Evolutionary conservation across 352 stramenopile species (phyloP), one percentile per base, ranked within the genome.

Genomic region (Blastocystis sp.): DNA sequence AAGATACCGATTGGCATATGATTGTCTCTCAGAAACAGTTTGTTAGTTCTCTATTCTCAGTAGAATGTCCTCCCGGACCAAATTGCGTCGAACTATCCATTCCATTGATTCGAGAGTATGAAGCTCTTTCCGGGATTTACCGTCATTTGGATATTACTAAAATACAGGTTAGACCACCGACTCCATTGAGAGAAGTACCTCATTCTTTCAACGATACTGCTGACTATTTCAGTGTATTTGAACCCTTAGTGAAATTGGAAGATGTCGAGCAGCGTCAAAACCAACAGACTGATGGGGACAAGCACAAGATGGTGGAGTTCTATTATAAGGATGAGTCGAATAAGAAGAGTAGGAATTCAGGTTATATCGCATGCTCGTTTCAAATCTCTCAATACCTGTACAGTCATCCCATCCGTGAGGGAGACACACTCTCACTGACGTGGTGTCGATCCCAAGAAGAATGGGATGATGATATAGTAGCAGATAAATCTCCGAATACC

Each of bases 231-330:
- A 99, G 99, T 92, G 95, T 99, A 58, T 95, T 99, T 87, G 97
- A 95, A 3, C 97, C 97, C 15, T 91, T 99, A 9, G 96, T 99
- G n/a, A 98, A 99, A 91, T 96, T 99, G 91, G 97, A 99, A 92
- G 73, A 84, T 27, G 44, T 27, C 15, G 48, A 84, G n/a, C 51
- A 54, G 19, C 73, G n/a, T 22, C 73, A 69, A 27, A 66, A 13
- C n/a, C 53, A 58, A 17, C 5, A 66, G 9, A 60, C 59, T 11
- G 73, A 84, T 44, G 73, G 73, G 90, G 69, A 77, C 24, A 91
- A 90, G 15, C 70, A 91, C 17, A 22, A 17, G 0, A 30, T 73
- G 19, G 53, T 84, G 19, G 37, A 33, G 22, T 69, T 91, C 33
- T 77, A 76, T 19, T 22, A 54, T 44, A 13, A 90, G 30, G 53